Percentiles rank a stretch among this genome's conserved stretches.
These are phyloP conservation scores for Metschnikowia peoriensis DNA, from an alignment of 805 yeast genomes.

Conservation along the genomic window DNA sequence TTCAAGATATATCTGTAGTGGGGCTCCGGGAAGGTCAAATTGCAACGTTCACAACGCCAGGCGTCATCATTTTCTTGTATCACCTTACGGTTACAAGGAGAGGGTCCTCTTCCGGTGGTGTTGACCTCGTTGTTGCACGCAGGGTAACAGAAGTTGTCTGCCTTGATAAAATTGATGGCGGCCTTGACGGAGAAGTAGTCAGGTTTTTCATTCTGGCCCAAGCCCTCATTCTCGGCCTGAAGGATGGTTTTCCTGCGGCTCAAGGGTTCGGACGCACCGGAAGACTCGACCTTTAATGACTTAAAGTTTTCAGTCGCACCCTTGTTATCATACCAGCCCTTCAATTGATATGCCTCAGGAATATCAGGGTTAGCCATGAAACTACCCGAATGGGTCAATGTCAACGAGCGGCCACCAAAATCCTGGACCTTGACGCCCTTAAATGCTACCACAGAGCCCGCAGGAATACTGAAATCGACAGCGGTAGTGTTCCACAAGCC, in stretches of 20 bases:
- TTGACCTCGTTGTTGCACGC: conserved; percentile 66
- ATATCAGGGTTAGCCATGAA: conserved; percentile 82
- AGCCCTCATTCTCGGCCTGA: conserved; percentile 61
- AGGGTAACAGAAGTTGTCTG: conserved; percentile 83
- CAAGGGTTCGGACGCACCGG: conserved; percentile 34
- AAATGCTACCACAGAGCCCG: conserved; percentile 84
- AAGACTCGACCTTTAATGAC: conserved; percentile 53
- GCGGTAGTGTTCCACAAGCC: conserved; percentile 94
- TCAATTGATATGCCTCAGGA: conserved; percentile 79
- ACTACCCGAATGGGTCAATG: conserved; percentile 76
- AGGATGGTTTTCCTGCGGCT: conserved; percentile 63
- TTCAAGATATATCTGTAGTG: conserved; percentile 76
- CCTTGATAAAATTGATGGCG: conserved; percentile 63
- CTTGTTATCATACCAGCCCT: conserved; percentile 91
- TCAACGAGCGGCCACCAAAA: conserved; percentile 80
- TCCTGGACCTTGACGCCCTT: conserved; percentile 89
- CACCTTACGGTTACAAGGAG: conserved; percentile 76
- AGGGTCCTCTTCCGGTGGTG: conserved; percentile 28
- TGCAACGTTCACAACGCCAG: conserved; percentile 95
- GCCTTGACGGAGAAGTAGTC: conserved; percentile 80
- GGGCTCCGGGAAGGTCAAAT: conserved; percentile 65
- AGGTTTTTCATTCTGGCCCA: conserved; percentile 74
- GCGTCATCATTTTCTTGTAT: conserved; percentile 64
- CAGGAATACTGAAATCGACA: conserved; percentile 65
- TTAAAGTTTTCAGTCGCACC: conserved; percentile 66